Evolutionary conservation across 176 grass and related monocot genomes (phyloP), one percentile per base, ranked within the genome.

Genomic region (Carex parvula): DNA sequence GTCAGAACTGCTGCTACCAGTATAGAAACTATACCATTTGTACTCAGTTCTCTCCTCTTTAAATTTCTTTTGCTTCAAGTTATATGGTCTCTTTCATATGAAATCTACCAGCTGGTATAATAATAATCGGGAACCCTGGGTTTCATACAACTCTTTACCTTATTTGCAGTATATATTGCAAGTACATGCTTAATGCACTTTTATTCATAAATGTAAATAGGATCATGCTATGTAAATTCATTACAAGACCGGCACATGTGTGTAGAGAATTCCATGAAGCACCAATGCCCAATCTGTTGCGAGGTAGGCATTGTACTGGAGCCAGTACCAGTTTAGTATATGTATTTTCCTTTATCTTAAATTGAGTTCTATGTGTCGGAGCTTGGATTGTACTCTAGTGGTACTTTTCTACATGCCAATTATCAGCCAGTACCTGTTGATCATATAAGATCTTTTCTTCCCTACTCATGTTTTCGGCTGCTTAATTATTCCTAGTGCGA

Each of bases 261-360:
- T 60, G 88, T 99, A 80, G 96, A 99, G 77, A 91, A 99, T 74
- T 99, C 96, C 53, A 99, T 99, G 96, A 95, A 90, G 84, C 91
- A 92, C 50, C 86, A 95, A 84, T 99, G 96, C 54, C 93, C 96
- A 63, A 95, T 99, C 56, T 99, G 96, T 86, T 95, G 94, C 60
- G 96, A 99, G 92, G 96, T 99, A 77, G 26, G 73, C 50, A 77
- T 77, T 54, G 44, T 77, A 18, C 50, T 18, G 24, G 0, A 55
- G 5, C 73, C 6, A 16, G 13, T 16, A 32, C 24, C 24, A 32
- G 22, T 77, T 77, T 56, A 12, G 18, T 77, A 32, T 77, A 54
- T 56, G 50, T 77, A 33, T 32, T 20, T 16, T 75, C 29, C 20
- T 8, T 14, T 54, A 53, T 53, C 20, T 75, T 53, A 53, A 53